These are phyloP conservation scores for Elsinoe arachidis DNA, from an alignment of 2,329 filamentous ascomycete species.

Conservation along the genomic window DNA sequence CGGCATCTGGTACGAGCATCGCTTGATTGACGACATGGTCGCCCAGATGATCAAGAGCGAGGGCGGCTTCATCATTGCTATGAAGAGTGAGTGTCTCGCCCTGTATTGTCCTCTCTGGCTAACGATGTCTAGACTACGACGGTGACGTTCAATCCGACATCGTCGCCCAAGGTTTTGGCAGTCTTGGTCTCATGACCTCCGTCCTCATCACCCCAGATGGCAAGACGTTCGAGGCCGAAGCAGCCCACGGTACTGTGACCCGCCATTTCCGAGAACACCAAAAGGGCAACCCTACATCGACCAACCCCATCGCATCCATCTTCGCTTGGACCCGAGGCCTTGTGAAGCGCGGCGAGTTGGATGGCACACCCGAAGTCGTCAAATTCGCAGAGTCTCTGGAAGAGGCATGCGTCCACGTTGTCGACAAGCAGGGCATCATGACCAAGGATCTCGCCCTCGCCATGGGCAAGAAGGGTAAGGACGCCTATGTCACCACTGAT, in stretches of 20 bases:
- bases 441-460: conserved; percentile 98
- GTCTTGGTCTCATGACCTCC: conserved; percentile 95
- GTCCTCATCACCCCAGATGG: conserved; percentile 94
- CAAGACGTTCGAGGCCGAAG: conserved; percentile 95
- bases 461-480: conserved; percentile 77
- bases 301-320: conserved; percentile 97
- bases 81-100: conserved; percentile 65
- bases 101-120: conserved; percentile 10
- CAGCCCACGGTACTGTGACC: conserved; percentile 95
- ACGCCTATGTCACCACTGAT: conserved; percentile 81
- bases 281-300: conserved; percentile 93
- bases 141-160: conserved; percentile 98
- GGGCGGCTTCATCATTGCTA: conserved; percentile 91
- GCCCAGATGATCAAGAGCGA: conserved; percentile 99
- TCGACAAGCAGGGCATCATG: conserved; percentile 92
- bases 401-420: conserved; percentile 86
- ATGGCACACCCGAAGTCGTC: conserved; percentile 84
- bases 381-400: conserved; percentile 87
- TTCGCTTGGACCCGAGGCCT: conserved; percentile 98
- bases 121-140: conserved; percentile 68
- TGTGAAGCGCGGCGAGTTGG: conserved; percentile 83
- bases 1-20: conserved; percentile 98
- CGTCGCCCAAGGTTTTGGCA: conserved; percentile 95
- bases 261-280: conserved; percentile 98
- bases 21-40: conserved; percentile 98